phyloP scores from a whole-genome alignment of 495 filamentous ascomycete genomes.

The Trichoderma virens region DNA sequence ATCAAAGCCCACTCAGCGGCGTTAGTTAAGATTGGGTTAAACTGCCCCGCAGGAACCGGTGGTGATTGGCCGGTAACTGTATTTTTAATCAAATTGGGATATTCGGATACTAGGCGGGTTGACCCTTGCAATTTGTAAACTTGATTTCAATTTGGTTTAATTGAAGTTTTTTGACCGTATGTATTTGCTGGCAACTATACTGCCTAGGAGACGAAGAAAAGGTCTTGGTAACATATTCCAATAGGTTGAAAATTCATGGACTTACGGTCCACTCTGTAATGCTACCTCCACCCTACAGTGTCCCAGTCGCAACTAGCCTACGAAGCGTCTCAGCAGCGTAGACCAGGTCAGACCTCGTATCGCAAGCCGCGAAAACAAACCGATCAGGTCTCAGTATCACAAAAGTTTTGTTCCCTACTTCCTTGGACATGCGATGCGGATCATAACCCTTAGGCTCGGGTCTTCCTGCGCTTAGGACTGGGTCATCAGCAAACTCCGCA shows the following conservation, averaged over 20 bases:
- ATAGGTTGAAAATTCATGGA: not conserved
- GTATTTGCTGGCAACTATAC: not conserved
- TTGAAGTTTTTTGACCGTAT: no score
- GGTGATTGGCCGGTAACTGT: no score
- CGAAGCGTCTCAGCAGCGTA: not conserved
- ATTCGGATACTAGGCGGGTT: no score
- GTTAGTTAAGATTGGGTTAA: no score
- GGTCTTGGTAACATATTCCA: not conserved
- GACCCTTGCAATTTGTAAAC: no score
- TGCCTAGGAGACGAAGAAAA: not conserved
- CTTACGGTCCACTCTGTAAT: not conserved
- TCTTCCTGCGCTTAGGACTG: not conserved
- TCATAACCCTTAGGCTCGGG: conserved; percentile 3
- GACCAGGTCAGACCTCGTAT: not conserved
- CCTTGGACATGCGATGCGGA: not conserved
- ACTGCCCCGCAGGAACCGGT: no score
- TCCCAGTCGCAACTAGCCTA: not conserved
- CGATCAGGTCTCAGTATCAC: conserved; percentile 9
- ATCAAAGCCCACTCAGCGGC: no score
- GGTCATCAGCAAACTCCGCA: not conserved
- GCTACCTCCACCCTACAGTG: not conserved
- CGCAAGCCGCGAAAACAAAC: conserved; percentile 12
- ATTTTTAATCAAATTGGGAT: no score
- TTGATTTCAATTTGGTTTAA: no score
- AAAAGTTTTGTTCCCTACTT: not conserved